Evolutionary conservation across 192 early-diverging fungal species (phyloP), one percentile per base, ranked within the genome.

Genomic region (Coemansia sp.): DNA sequence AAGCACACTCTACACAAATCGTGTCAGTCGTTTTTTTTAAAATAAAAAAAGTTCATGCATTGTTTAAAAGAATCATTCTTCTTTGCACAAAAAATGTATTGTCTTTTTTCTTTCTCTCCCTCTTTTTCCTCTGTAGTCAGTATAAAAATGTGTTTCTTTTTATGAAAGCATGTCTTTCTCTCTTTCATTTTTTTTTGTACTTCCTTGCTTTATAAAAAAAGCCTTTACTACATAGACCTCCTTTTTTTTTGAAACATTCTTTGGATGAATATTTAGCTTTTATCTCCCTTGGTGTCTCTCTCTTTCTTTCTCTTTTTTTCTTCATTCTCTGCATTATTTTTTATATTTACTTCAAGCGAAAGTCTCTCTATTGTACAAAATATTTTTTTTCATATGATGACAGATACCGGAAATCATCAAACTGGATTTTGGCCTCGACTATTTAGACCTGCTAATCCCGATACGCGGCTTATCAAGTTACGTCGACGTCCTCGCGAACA

Each of bases 341-440:
- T 46, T 18, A 16, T 20, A 18, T 50, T 22, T n/a, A 50, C 8
- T 9, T 50, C 18, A 50, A 46, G 18, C 15, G 18, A 46, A 46
- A 46, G 18, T 24, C 8, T 57, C 33, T 57, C 2, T 57, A 5
- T 57, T 57, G 53, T 57, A 57, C 15, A 33, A 57, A 33, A 31
- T 57, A 57, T 31, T 57, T 10, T 12, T 12, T 53, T 29, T 53
- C 18, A 11, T 18, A 57, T 29, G 53, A 16, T 29, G 50, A 27
- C 50, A 27, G 50, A 53, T 27, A 20, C 50, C 3, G 50, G n/a
- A 15, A 33, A 57, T 57, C 53, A 27, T 31, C 9, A 5, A 57
- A 15, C 53, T 13, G 64, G 69, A 13, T 76, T 76, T 8, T 76
- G 75, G 75, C 69, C 75, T 18, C 64, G 75, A 34, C 50, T 78